Percentiles rank a stretch among this genome's conserved stretches.
Evolutionary conservation across 2,329 filamentous ascomycete species (phyloP).

Genomic region (Massarina eburnea): DNA sequence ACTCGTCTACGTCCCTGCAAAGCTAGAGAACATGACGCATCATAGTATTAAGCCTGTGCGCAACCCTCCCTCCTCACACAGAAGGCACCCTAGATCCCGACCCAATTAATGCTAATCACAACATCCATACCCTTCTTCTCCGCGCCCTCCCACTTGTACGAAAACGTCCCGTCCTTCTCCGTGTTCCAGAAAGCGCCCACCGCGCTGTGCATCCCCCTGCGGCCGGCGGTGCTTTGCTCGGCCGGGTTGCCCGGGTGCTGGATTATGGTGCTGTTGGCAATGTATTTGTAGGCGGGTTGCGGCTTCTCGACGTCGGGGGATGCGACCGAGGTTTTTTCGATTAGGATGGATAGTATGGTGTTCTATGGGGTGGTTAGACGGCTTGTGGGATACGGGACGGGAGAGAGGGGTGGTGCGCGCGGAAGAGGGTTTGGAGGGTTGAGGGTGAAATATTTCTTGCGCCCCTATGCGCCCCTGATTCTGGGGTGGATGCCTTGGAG

Average conservation of each 20-base stretch:
- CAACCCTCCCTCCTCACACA: too few species aligned
- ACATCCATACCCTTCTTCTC: slow-evolving; percentile 56
- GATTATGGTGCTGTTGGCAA: slow-evolving; percentile 97
- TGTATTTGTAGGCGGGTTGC: slow-evolving; percentile 80
- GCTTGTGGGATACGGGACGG: slow-evolving; percentile 40
- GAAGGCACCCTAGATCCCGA: slow-evolving; percentile 56
- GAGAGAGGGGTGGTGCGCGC: slow-evolving; percentile 26
- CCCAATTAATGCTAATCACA: slow-evolving; percentile 67
- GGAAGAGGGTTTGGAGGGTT: slow-evolving; percentile 7
- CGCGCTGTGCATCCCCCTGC: slow-evolving; percentile 87
- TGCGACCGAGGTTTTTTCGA: slow-evolving; percentile 71
- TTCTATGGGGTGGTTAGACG: slow-evolving; percentile 53
- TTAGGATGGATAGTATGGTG: slow-evolving; percentile 70
- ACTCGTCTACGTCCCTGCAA: too few species aligned
- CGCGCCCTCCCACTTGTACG: slow-evolving; percentile 73
- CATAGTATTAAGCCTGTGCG: too few species aligned
- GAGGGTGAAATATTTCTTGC: slow-evolving; percentile 3
- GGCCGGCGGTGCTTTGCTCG: slow-evolving; percentile 66
- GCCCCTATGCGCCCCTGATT: too few species aligned
- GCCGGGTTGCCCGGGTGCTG: slow-evolving; percentile 67
- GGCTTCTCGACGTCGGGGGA: slow-evolving; percentile 54
- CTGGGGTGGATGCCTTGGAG: too few species aligned
- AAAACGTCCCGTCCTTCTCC: slow-evolving; percentile 88
- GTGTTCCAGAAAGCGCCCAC: slow-evolving; percentile 88
- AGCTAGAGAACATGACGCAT: too few species aligned